Evolutionary conservation across 1,139 yeast species (phyloP).

Genomic region (Eremothecium gossypii): DNA sequence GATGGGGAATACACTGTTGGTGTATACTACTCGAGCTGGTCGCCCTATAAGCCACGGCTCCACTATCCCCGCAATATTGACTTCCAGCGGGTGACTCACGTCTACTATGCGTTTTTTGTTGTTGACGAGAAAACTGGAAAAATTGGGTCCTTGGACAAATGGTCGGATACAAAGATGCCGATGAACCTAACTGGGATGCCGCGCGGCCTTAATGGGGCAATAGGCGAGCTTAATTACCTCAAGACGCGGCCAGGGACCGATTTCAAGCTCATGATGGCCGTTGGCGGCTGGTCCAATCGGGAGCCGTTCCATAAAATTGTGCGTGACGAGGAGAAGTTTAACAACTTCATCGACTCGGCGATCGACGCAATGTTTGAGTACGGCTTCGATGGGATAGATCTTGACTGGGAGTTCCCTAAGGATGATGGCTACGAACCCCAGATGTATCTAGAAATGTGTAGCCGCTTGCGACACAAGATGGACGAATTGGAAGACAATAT

Average conservation of each 20-base stretch:
- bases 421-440: conserved; percentile 37
- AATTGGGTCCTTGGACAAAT: conserved; percentile 48
- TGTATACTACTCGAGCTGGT: conserved; percentile 58
- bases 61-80: conserved; percentile 67
- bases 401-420: conserved; percentile 91
- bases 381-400: conserved; percentile 83
- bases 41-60: conserved; percentile 49
- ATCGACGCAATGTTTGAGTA: conserved; percentile 40
- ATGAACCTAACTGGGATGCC: conserved; percentile 18
- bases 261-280: conserved; percentile 56
- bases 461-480: conserved; percentile 36
- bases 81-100: conserved; percentile 45
- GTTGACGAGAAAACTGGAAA: conserved; percentile 47
- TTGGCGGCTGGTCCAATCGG: conserved; percentile 83
- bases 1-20: conserved; percentile 17
- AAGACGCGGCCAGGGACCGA: conserved; percentile 38
- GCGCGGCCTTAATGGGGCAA: conserved; percentile 35
- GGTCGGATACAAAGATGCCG: conserved; percentile 56
- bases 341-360: conserved; percentile 43
- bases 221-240: conserved; percentile 48
- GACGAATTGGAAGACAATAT: conserved; percentile 31
- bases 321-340: conserved; percentile 31
- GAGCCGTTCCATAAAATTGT: conserved; percentile 43
- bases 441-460: conserved; percentile 39
- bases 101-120: conserved; percentile 69